phyloP scores from a whole-genome alignment of 441 rosid genomes.

The Euphorbia celastroides region DNA sequence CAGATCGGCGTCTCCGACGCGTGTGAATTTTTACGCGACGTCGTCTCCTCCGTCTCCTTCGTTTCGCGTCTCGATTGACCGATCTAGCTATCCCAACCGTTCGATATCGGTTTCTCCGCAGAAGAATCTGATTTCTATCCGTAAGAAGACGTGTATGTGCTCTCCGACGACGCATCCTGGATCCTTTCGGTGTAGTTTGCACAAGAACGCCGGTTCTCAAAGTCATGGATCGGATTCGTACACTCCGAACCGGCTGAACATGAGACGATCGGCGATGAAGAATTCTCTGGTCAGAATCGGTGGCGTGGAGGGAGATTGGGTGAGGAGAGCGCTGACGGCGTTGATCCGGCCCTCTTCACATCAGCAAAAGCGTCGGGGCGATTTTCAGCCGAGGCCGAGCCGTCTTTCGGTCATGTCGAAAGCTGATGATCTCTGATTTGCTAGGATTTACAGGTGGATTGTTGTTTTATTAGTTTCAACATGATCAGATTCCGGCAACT shows the following conservation, averaged over 20 bases:
- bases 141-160: slow-evolving; percentile 70
- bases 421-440: slow-evolving; percentile 5
- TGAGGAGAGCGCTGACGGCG: slow-evolving; percentile 69
- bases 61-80: slow-evolving; percentile 57
- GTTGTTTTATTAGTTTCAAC: slow-evolving; percentile 12
- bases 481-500: slow-evolving; percentile 18
- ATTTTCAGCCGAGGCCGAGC: slow-evolving; percentile 61
- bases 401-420: slow-evolving; percentile 60
- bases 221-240: slow-evolving; percentile 26
- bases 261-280: slow-evolving; percentile 83
- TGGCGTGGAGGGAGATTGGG: slow-evolving; percentile 84
- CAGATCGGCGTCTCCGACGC: slow-evolving; percentile 52
- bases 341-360: slow-evolving; percentile 82
- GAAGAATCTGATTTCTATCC: slow-evolving; percentile 30
- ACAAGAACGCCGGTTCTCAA: slow-evolving; percentile 28
- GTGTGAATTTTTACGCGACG: slow-evolving; percentile 44
- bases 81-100: slow-evolving; percentile 62
- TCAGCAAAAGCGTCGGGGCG: slow-evolving; percentile 54
- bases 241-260: slow-evolving; percentile 53
- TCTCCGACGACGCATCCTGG: slow-evolving; percentile 87
- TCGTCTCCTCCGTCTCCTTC: slow-evolving; percentile 34
- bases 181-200: slow-evolving; percentile 73
- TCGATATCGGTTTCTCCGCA: slow-evolving; percentile 43
- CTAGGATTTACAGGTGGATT: slow-evolving; percentile 38
- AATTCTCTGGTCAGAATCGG: slow-evolving; percentile 82